These are phyloP conservation scores for Mortierella sp. DNA, from an alignment of 371 early-diverging fungal genomes.

Conservation along the genomic window DNA sequence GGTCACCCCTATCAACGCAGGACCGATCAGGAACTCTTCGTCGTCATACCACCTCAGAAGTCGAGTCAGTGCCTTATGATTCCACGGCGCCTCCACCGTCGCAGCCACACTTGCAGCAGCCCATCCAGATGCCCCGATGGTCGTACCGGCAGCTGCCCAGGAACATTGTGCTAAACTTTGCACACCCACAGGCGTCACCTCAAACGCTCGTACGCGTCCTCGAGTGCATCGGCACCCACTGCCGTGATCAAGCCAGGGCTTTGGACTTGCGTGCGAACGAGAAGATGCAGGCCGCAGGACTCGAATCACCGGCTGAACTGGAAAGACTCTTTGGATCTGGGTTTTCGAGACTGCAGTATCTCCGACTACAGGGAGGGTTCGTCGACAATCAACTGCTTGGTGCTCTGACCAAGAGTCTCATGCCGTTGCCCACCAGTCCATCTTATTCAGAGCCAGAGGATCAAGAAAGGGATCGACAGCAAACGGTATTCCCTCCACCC, in stretches of 20 bases:
- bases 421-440: not conserved
- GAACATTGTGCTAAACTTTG: conserved; percentile 42
- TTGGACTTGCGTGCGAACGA: conserved; percentile 45
- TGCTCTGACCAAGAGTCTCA: conserved; percentile 29
- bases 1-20: not conserved
- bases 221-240: conserved; percentile 27
- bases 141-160: conserved; percentile 21
- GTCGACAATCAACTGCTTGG: conserved; percentile 42
- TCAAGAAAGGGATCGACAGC: not conserved
- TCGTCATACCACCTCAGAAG: not conserved
- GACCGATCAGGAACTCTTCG: not conserved
- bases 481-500: not conserved
- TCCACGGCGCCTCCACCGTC: not conserved
- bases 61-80: not conserved
- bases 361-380: conserved; percentile 41
- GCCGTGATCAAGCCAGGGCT: conserved; percentile 22
- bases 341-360: conserved; percentile 31
- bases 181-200: conserved; percentile 44
- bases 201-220: conserved; percentile 27
- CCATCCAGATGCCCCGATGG: conserved; percentile 19
- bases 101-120: not conserved
- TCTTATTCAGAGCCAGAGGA: not conserved
- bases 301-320: conserved; percentile 21
- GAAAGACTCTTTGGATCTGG: conserved; percentile 30
- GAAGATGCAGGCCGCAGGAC: conserved; percentile 38